These are phyloP conservation scores for Achlya hypogyna DNA, from an alignment of 352 stramenopile species.

Conservation along the genomic window DNA sequence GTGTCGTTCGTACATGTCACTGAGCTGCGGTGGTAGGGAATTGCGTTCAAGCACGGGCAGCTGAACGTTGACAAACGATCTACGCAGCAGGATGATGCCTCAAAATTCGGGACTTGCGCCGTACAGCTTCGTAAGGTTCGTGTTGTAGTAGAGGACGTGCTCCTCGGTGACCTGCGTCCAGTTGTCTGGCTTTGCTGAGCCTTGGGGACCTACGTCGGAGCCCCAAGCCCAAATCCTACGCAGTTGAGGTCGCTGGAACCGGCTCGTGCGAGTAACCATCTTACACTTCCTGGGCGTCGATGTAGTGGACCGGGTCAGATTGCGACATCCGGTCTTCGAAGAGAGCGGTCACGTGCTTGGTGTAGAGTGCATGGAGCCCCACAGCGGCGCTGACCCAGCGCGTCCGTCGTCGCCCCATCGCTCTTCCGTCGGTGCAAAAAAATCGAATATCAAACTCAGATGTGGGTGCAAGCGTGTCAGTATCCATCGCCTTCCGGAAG, in stretches of 20 bases:
- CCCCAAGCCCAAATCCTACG: conserved; percentile 12
- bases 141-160: conserved; percentile 7
- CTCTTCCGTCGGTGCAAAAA: not conserved
- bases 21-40: conserved; percentile 3
- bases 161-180: not conserved
- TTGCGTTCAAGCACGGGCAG: not conserved
- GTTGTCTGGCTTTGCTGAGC: not conserved
- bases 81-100: not conserved
- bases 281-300: not conserved
- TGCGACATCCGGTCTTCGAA: too few species aligned
- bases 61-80: conserved; percentile 8
- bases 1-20: not conserved
- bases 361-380: not conserved
- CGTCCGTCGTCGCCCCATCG: conserved; percentile 1
- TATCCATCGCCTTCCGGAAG: not conserved
- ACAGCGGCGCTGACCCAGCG: not conserved
- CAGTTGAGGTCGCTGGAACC: not conserved
- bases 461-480: conserved; percentile 1
- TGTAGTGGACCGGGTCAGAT: not conserved
- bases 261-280: too few species aligned
- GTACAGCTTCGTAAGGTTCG: conserved; percentile 13
- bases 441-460: conserved; percentile 3
- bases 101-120: not conserved
- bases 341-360: not conserved
- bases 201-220: not conserved